Conservation (phyloP, 2,329 filamentous ascomycete species). For the Hymenoscyphus scutula region DNA sequence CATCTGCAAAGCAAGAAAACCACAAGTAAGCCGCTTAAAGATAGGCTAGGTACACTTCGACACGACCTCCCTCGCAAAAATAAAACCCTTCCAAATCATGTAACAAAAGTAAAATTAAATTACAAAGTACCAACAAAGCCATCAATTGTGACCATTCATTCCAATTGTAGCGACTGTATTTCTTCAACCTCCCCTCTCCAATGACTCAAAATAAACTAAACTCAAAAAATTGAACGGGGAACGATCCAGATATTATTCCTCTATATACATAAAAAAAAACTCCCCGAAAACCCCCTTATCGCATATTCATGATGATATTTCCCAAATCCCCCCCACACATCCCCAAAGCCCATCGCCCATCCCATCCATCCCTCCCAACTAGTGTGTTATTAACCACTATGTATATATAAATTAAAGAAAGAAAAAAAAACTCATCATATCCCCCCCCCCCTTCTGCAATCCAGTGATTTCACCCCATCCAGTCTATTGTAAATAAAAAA, state of each 20-base stretch:
- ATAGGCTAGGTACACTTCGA: too few relatives aligned
- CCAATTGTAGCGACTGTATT: not conserved
- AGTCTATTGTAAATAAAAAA: not conserved
- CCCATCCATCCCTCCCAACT: not conserved
- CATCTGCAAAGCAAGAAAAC: too few relatives aligned
- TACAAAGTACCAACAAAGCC: too few relatives aligned
- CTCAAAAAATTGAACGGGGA: too few relatives aligned
- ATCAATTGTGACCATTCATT: too few relatives aligned
- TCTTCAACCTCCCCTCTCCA: not conserved
- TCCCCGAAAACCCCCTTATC: not conserved
- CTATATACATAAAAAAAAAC: not conserved
- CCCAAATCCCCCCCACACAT: not conserved
- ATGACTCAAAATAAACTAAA: not conserved
- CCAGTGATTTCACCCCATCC: not conserved
- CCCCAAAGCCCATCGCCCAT: not conserved
- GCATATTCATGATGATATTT: not conserved
- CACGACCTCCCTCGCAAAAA: too few relatives aligned
- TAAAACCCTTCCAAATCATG: too few relatives aligned
- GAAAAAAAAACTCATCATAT: not conserved
- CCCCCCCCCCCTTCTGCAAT: not conserved
- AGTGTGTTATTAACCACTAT: not conserved
- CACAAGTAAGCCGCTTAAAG: too few relatives aligned
- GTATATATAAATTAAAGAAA: not conserved
- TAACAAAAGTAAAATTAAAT: not conserved
- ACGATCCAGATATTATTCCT: not conserved